These are phyloP conservation scores for Cydonia oblonga DNA, from an alignment of 331 rosid species.

Conservation along the genomic window DNA sequence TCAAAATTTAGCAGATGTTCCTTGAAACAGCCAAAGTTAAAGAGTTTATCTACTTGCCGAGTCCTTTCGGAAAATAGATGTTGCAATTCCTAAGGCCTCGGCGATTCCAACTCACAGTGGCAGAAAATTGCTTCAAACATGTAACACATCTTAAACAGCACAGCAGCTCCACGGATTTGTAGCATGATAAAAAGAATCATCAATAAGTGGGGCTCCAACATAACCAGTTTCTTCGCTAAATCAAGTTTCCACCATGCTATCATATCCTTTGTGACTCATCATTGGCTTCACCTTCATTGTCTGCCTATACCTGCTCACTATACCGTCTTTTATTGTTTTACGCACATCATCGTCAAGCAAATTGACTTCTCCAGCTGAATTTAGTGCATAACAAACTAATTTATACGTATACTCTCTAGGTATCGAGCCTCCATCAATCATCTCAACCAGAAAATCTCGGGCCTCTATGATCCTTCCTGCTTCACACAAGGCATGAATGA, in stretches of 20 bases:
- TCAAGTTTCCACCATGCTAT: conserved; percentile 6
- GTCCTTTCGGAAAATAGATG: not conserved
- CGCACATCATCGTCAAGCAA: conserved; percentile 34
- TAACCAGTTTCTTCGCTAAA: not conserved
- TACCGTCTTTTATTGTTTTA: conserved; percentile 43
- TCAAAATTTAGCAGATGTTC: no score
- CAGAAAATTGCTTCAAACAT: not conserved
- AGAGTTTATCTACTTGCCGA: no score
- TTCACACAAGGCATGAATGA: conserved; percentile 68
- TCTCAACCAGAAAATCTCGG: conserved; percentile 52
- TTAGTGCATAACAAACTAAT: conserved; percentile 42
- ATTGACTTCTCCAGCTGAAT: conserved; percentile 26
- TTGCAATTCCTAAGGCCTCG: not conserved
- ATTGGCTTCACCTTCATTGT: conserved; percentile 44
- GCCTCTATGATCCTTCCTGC: conserved; percentile 57
- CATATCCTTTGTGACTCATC: conserved; percentile 55
- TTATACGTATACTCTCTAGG: conserved; percentile 80
- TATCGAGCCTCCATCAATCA: conserved; percentile 50
- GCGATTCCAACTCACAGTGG: not conserved
- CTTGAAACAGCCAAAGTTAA: no score
- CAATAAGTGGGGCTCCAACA: not conserved
- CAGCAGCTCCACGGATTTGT: not conserved
- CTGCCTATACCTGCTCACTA: conserved; percentile 40
- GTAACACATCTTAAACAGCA: not conserved
- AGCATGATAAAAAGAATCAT: not conserved